phyloP scores from a whole-genome alignment of 257 asterid species.

The Solanum chilense region DNA sequence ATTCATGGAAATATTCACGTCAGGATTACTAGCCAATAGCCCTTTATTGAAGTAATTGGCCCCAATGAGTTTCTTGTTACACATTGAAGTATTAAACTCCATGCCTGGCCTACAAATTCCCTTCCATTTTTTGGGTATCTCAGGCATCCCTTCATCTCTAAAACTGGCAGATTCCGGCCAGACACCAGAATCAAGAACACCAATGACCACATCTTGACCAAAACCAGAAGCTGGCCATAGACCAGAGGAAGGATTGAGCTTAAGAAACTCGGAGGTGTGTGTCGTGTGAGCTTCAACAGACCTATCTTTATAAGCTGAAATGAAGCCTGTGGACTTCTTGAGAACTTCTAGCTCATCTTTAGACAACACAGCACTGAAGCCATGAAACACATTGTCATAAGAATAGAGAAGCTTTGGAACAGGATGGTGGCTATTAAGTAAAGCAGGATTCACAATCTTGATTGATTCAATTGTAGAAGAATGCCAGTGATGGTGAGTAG shows the following conservation, averaged over 20 bases:
- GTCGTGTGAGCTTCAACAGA: background rate
- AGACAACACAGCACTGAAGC: conserved; percentile 2
- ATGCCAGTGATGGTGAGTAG: background rate
- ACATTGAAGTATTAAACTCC: background rate
- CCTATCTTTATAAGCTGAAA: background rate
- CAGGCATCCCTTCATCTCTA: background rate
- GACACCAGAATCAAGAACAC: conserved; percentile 2
- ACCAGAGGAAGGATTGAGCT: background rate
- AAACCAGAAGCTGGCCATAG: conserved; percentile 2
- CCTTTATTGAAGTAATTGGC: conserved; percentile 3
- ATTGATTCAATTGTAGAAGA: background rate
- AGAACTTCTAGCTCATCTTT: background rate
- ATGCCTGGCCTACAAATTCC: background rate
- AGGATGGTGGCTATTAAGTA: background rate
- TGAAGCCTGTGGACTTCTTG: background rate
- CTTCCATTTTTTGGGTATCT: conserved; percentile 1
- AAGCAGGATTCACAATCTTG: background rate
- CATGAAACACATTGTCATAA: background rate
- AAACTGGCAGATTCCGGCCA: conserved; percentile 1
- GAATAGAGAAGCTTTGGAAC: background rate
- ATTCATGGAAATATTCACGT: background rate
- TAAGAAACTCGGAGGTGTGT: background rate
- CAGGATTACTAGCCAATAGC: background rate
- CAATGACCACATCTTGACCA: conserved; percentile 1
- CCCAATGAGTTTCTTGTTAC: conserved; percentile 1